Percentiles rank a stretch among this genome's conserved stretches.
phyloP scores from a whole-genome alignment of 768 basidiomycete genomes.

The Pulveroboletus ravenelii region DNA sequence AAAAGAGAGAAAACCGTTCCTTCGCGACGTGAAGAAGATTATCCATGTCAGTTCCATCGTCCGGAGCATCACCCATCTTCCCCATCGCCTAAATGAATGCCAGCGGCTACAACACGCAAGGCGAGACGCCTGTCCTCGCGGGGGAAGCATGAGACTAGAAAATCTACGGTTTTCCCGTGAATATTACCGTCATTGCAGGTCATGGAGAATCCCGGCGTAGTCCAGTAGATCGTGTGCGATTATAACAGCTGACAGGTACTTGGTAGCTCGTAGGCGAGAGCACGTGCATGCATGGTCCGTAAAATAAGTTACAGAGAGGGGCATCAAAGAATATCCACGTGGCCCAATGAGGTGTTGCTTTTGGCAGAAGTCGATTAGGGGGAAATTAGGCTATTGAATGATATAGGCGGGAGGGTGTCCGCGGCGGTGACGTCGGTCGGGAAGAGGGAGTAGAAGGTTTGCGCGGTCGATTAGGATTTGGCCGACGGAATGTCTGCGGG shows the following conservation, averaged over 20 bases:
- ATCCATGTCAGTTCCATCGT: constrained; percentile 29
- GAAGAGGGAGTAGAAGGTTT: constrained; percentile 18
- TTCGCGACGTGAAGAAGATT: constrained; percentile 23
- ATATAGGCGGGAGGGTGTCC: constrained; percentile 32
- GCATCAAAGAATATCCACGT: constrained; percentile 5
- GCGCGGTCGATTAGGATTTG: constrained; percentile 26
- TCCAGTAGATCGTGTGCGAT: constrained; percentile 24
- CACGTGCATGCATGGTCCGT: constrained; percentile 20
- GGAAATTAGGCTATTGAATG: constrained; percentile 31
- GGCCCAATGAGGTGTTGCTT: constrained; percentile 11
- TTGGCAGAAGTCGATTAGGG: constrained; percentile 18
- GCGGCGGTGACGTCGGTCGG: constrained; percentile 25
- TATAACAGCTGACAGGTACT: constrained; percentile 23
- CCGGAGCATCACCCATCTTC: constrained; percentile 5
- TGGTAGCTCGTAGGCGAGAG: constrained; percentile 14
- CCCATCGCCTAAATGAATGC: constrained; percentile 1
- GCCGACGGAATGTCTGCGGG: constrained; percentile 32
- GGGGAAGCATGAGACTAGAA: constrained; percentile 20
- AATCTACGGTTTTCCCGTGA: constrained; percentile 16
- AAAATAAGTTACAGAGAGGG: constrained; percentile 25
- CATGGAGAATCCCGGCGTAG: constrained; percentile 16
- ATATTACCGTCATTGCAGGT: constrained; percentile 25
- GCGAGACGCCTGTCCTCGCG: constrained; percentile 7
- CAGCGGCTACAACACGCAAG: constrained; percentile 4
- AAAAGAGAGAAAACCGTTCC: constrained; percentile 8